These are phyloP conservation scores for Apiospora marii DNA, from an alignment of 2,329 filamentous ascomycete genomes.

Conservation along the genomic window DNA sequence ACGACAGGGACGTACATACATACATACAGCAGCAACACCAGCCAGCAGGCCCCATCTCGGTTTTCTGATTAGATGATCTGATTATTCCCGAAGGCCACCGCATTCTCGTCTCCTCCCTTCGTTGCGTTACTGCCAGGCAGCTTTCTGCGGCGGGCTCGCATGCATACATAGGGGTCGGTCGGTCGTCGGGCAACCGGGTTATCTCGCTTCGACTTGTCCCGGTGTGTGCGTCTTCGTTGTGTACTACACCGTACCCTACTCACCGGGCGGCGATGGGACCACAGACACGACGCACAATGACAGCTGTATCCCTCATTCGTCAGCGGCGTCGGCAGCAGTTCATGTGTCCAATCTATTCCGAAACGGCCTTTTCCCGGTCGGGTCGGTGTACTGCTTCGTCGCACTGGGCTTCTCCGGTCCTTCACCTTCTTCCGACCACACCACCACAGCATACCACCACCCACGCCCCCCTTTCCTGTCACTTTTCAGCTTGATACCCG, in stretches of 20 bases:
- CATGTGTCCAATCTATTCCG: not conserved
- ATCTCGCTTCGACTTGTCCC: slow-evolving; percentile 1
- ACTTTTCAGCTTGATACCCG: slow-evolving; percentile 5
- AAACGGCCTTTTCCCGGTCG: not conserved
- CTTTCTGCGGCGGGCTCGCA: not conserved
- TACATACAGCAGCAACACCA: not conserved
- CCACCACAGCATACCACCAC: not conserved
- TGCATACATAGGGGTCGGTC: not conserved
- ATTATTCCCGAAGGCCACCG: not conserved
- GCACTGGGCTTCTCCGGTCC: not conserved
- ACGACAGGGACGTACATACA: not conserved
- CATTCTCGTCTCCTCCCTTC: not conserved
- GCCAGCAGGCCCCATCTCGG: not conserved
- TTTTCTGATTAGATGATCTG: slow-evolving; percentile 22
- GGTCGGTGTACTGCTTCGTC: not conserved
- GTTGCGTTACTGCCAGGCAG: too few relatives aligned
- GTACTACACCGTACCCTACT: not conserved
- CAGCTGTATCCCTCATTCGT: not conserved
- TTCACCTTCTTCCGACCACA: slow-evolving; percentile 11
- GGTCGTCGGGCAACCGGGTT: not conserved
- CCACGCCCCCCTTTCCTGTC: not conserved
- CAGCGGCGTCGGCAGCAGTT: not conserved
- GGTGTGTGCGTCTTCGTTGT: not conserved
- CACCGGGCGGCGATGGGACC: not conserved
- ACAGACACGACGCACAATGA: not conserved